These are phyloP conservation scores for Malassezia obtusa DNA, from an alignment of 1,284 basidiomycete species.

Conservation along the genomic window DNA sequence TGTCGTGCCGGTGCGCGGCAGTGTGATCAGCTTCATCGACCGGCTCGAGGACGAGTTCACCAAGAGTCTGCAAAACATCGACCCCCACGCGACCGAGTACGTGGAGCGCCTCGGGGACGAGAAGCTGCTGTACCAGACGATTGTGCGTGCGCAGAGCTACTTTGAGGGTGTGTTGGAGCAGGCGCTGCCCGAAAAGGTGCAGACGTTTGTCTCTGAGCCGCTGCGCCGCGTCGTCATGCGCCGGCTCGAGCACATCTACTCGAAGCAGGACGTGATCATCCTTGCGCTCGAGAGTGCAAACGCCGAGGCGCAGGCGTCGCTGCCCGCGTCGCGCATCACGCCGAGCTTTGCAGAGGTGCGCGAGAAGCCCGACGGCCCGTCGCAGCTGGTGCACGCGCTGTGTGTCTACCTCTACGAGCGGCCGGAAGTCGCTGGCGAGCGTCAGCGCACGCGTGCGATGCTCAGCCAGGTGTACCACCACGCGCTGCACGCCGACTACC, in stretches of 20 bases:
- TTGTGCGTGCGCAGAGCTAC: slow-evolving; percentile 80
- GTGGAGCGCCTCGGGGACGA: slow-evolving; percentile 79
- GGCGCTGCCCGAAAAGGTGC: slow-evolving; percentile 5
- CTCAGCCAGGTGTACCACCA: slow-evolving; percentile 88
- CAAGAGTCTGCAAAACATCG: slow-evolving; percentile 92
- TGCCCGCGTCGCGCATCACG: slow-evolving; percentile 26
- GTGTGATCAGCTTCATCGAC: slow-evolving; percentile 63
- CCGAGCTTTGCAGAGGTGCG: slow-evolving; percentile 18
- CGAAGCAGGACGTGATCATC: slow-evolving; percentile 83
- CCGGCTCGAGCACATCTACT: slow-evolving; percentile 93
- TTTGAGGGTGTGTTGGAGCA: slow-evolving; percentile 52
- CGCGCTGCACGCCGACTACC: slow-evolving; percentile 89
- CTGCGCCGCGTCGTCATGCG: slow-evolving; percentile 73
- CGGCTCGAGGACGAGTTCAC: slow-evolving; percentile 98
- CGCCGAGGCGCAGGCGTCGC: slow-evolving; percentile 46
- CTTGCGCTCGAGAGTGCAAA: slow-evolving; percentile 64
- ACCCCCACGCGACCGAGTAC: slow-evolving; percentile 96
- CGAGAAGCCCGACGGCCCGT: slow-evolving; percentile 49
- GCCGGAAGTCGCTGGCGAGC: slow-evolving; percentile 62
- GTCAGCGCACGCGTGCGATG: slow-evolving; percentile 85
- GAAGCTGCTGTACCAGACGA: slow-evolving; percentile 82
- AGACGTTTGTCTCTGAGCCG: slow-evolving; percentile 19
- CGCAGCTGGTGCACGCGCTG: slow-evolving; percentile 71
- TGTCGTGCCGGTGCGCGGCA: slow-evolving; percentile 40
- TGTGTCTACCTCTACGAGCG: slow-evolving; percentile 90